Conservation (phyloP, 148 eudicot species). For the Dianthus caryophyllus region DNA sequence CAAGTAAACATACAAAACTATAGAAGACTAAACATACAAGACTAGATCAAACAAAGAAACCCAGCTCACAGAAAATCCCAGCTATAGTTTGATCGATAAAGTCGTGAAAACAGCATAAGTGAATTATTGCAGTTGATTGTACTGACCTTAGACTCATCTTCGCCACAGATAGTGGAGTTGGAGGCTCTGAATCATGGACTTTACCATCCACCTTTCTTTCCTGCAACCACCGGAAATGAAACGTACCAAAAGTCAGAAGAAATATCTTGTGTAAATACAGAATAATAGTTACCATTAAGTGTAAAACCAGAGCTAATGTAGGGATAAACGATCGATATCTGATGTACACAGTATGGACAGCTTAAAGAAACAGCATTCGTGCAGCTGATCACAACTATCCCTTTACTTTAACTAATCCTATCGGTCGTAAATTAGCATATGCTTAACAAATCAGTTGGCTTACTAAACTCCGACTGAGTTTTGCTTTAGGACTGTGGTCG, state of each 20-base stretch:
- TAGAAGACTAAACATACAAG: too few relatives aligned
- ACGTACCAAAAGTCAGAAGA: conserved; percentile 8
- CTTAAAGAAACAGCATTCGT: not conserved
- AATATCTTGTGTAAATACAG: too few relatives aligned
- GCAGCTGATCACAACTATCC: not conserved
- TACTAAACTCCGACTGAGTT: not conserved
- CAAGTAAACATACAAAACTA: not conserved
- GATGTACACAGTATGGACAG: not conserved
- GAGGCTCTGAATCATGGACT: conserved; percentile 62
- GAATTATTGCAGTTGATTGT: not conserved
- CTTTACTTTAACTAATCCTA: not conserved
- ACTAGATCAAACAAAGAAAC: too few relatives aligned
- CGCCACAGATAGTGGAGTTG: conserved; percentile 64
- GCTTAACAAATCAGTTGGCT: not conserved
- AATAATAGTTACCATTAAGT: too few relatives aligned
- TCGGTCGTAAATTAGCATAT: not conserved
- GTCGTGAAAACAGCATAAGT: too few relatives aligned
- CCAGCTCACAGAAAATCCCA: too few relatives aligned
- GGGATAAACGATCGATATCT: not conserved
- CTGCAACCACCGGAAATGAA: conserved; percentile 36
- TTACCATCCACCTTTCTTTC: conserved; percentile 72
- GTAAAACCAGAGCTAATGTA: too few relatives aligned
- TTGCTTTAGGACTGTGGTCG: not conserved
- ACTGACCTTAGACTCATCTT: conserved; percentile 77
- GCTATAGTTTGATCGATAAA: too few relatives aligned